Conservation (phyloP, 2,329 filamentous ascomycete species). For the Arthrobotrys conoides region DNA sequence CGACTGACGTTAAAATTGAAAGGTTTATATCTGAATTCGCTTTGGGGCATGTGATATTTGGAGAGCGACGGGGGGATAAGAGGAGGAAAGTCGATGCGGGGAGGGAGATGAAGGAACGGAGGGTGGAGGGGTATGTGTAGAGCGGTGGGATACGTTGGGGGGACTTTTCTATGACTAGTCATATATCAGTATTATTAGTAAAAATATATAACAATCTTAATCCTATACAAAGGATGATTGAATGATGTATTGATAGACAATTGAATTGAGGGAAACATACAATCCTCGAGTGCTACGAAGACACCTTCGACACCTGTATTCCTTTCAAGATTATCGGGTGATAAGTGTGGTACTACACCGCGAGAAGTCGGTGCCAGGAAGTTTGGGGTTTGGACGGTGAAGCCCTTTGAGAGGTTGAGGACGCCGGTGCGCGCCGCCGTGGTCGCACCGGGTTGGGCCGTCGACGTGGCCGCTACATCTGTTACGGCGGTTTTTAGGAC, state of each 20-base stretch:
- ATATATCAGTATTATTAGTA: too few species aligned
- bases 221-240: too few species aligned
- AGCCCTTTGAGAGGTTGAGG: slow-evolving; percentile 66
- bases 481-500: slow-evolving; percentile 58
- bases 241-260: background rate
- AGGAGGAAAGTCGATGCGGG: slow-evolving; percentile 77
- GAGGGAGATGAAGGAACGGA: slow-evolving; percentile 83
- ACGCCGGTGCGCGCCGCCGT: slow-evolving; percentile 54
- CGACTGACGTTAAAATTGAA: slow-evolving; percentile 86
- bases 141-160: slow-evolving; percentile 70
- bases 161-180: slow-evolving; percentile 75
- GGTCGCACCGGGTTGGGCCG: slow-evolving; percentile 30
- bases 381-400: slow-evolving; percentile 83
- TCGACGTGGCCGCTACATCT: slow-evolving; percentile 55
- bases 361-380: slow-evolving; percentile 85
- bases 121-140: slow-evolving; percentile 69
- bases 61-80: slow-evolving; percentile 82
- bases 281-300: slow-evolving; percentile 92
- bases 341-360: slow-evolving; percentile 87
- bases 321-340: slow-evolving; percentile 82
- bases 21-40: slow-evolving; percentile 80
- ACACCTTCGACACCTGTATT: slow-evolving; percentile 77
- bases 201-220: too few species aligned
- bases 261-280: slow-evolving; percentile 72
- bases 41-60: slow-evolving; percentile 78